Base-by-base conservation (phyloP, 306 rosid genomes). In the Sicyos baderoa region DNA sequence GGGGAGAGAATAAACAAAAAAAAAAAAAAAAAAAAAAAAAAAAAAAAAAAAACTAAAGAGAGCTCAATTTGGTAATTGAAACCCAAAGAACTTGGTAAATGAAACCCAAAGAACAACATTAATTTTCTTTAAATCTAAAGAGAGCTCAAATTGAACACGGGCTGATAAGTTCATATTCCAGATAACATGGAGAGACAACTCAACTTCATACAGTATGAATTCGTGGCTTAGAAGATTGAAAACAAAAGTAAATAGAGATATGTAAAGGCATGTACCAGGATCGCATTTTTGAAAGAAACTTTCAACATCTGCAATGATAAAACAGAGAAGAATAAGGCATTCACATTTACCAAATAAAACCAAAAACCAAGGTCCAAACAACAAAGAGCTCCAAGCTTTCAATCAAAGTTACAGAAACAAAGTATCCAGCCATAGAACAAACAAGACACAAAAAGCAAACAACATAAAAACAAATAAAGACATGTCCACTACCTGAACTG, bases 221-320 rank as follows among this genome's bases (percentile, higher is more conserved):
- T 67, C 7, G 4, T 23, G 42, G 56, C 72, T 48, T 4, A 67
- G 15, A 65, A 65, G 54, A 64, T 79, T 25, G 73, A 5, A 37
- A 37, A 25, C 29, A 25, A 37, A 75, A 25, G 71, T 17, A 22
- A 45, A 22, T 11, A 45, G 71, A 44, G 42, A 45, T 15, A 7
- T 7, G 14, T 60, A 32, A 27, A 48, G 12, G 56, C 22, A 48
- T 23, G 72, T 64, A 91, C 96, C 97, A 40, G 97, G 97, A 80
- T 88, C 96, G 54, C 97, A 91, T 78, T 85, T 88, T 76, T 72
- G 88, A 77, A 77, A 86, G 84, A 91, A 91, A 16, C 89, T 89
- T 74, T 89, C 95, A 74, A 87, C 95, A 72, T 91, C 97, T 89
- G 95, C 87, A 79, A 56, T 67, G 80, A 64, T 65, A 72, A 60